Evolutionary conservation across 371 early-diverging fungal species (phyloP).

Genomic region (Basidiobolus heterosporus): DNA sequence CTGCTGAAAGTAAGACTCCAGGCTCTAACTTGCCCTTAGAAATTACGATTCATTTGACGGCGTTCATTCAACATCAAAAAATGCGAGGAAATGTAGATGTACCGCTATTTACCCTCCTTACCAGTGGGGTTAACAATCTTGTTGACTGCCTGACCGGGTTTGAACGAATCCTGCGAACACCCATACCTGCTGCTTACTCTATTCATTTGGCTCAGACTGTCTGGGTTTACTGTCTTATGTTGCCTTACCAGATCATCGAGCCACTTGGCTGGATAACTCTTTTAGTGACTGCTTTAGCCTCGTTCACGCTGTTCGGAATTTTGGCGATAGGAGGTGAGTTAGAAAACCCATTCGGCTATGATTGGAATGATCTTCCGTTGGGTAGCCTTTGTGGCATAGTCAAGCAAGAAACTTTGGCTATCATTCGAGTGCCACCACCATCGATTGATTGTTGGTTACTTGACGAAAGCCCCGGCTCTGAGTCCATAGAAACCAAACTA

Average conservation of each 20-base stretch:
- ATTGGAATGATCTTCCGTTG: slow-evolving; percentile 37
- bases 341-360: slow-evolving; percentile 59
- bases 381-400: slow-evolving; percentile 9
- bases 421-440: slow-evolving; percentile 2
- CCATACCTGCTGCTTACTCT: slow-evolving; percentile 67
- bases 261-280: slow-evolving; percentile 19
- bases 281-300: slow-evolving; percentile 30
- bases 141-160: slow-evolving; percentile 30
- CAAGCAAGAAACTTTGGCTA: slow-evolving; percentile 2
- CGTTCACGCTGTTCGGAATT: slow-evolving; percentile 59
- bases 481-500: background rate
- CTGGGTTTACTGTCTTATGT: slow-evolving; percentile 39
- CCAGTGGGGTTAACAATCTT: slow-evolving; percentile 14
- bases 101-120: slow-evolving; percentile 14
- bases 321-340: slow-evolving; percentile 50
- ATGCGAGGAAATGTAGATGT: slow-evolving; percentile 10
- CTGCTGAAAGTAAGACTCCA: slow-evolving; percentile 11
- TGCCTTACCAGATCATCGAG: slow-evolving; percentile 49
- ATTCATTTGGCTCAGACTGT: slow-evolving; percentile 60
- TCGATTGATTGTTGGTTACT: slow-evolving; percentile 3
- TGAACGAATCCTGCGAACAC: slow-evolving; percentile 61
- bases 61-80: slow-evolving; percentile 16
- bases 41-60: slow-evolving; percentile 19
- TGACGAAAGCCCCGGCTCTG: no score
- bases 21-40: slow-evolving; percentile 25